Base-by-base conservation (phyloP, 1,284 basidiomycete genomes). In the Porphyrellus sp. region DNA sequence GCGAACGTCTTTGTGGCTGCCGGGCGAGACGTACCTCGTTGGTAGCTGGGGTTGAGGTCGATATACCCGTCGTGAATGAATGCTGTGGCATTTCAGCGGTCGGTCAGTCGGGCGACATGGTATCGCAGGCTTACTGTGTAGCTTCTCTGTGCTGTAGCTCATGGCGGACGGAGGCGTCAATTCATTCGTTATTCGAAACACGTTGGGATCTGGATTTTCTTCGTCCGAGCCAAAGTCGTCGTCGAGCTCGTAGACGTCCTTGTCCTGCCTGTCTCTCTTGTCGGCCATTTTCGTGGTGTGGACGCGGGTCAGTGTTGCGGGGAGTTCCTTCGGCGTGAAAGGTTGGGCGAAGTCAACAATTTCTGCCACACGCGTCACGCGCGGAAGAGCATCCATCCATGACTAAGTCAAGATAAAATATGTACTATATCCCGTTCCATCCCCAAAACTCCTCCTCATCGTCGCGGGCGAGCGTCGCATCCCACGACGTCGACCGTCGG, bases 41-140 rank as follows among this genome's bases (percentile, higher is more conserved):
- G 85, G 62, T 88, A 89, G 30, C 78, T 70, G 0, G 85, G 85
- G 52, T 80, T 77, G 18, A 88, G 68, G 60, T 89, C 83, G 49
- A 88, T 84, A 0, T 67, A 65, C 4, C 83, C 85, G 30, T 82
- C 76, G 61, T 86, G 84, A 51, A 88, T 85, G 27, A 79, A 71
- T 7, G 62, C 84, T 86, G 51, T 31, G 30, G 31, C 15, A 31
- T 38, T 51, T 54, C 39, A 59, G 53, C 28, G 13, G 44, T 47
- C 35, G n/a, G 35, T n/a, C 18, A 4, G 34, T 18, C 25, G 43
- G 38, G 31, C n/a, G 23, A 48, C 8, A 12, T 25, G 33, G 25
- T 15, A 18, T 12, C 15, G n/a, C 15, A 18, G 1, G 65, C 77
- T 57, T 50, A 85, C 85, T 61, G 61, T 86, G 82, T 3, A 87